Evolutionary conservation across 129 eudicot species (phyloP), one percentile per base, ranked within the genome.

Genomic region (Silybum marianum): DNA sequence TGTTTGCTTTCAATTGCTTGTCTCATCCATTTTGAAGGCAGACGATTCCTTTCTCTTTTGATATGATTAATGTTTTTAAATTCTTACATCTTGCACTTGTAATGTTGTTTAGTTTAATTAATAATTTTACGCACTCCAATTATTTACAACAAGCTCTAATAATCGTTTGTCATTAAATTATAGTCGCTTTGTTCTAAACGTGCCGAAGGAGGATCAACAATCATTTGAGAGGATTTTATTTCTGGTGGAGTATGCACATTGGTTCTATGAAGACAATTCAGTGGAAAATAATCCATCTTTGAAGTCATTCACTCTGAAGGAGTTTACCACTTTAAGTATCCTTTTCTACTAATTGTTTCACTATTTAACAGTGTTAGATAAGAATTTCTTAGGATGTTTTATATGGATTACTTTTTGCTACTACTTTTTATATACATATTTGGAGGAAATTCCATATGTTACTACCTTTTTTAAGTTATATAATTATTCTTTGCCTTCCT

Each of bases 231-330:
- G 99, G 87, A 93, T 96, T 73, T 82, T 96, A 77, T 96, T 96
- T 91, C 95, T 96, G 3, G 98, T 96, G 90, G 99, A 96, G 89
- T 96, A 93, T 68, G 99, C 99, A 16, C 99, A 96, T 82, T 96
- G 99, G 98, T 96, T 91, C 79, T 96, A 96, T 7, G 99, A 96
- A 81, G 99, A 96, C 87, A 96, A 93, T 78, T 79, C 98, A 0
- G 99, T 96, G 22, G 99, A 96, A 83, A 91, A 88, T 68, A 90
- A 96, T 85, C 99, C 99, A 16, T 96, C 99, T 14, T 69, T 96
- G 81, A 96, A 96, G 85, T 96, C 99, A 10, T 86, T 96, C 74
- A 89, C 98, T 78, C 84, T 96, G 42, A 93, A 93, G 89, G 99
- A 96, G 78, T 96, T 96, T 70, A 96, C 99, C 77, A 87, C 99